Conservation (phyloP, 1,139 yeast genomes). For the Candida tunisiensis region DNA sequence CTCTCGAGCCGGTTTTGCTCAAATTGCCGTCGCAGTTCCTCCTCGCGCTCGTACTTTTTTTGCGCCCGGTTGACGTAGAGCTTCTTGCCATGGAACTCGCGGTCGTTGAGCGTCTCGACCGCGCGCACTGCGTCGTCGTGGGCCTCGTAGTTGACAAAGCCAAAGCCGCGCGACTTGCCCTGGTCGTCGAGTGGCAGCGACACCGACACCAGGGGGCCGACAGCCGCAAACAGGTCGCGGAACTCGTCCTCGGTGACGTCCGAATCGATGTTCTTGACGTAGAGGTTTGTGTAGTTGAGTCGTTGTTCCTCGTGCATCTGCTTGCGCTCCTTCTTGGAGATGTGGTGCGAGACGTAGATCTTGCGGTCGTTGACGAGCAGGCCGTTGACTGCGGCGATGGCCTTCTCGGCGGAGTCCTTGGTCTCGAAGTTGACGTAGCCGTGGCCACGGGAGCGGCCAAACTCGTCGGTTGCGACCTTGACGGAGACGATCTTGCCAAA, state of each 20-base stretch:
- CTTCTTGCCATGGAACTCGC: constrained; percentile 56
- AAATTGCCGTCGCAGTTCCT: constrained; percentile 44
- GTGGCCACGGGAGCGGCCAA: constrained; percentile 69
- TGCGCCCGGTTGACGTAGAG: constrained; percentile 87
- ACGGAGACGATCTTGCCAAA: constrained; percentile 75
- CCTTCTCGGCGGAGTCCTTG: constrained; percentile 60
- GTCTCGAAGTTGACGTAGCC: constrained; percentile 81
- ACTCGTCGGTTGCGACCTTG: constrained; percentile 72
- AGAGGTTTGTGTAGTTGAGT: constrained; percentile 76
- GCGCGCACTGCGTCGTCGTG: constrained; percentile 75
- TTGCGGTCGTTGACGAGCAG: constrained; percentile 80
- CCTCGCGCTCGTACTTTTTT: constrained; percentile 80
- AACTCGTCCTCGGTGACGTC: constrained; percentile 49
- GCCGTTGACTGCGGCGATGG: constrained; percentile 78
- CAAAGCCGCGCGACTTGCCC: constrained; percentile 77
- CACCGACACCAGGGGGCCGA: constrained; percentile 44
- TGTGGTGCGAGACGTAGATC: constrained; percentile 78
- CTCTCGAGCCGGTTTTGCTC: not conserved
- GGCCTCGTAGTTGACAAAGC: constrained; percentile 66
- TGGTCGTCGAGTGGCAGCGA: constrained; percentile 58
- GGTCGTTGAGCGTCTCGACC: constrained; percentile 64
- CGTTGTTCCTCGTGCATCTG: constrained; percentile 68
- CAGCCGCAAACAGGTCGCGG: constrained; percentile 38
- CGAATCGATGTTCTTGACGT: constrained; percentile 61
- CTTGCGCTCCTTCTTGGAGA: constrained; percentile 73